phyloP scores from a whole-genome alignment of 345 rosid species.

The Camelina laxa region DNA sequence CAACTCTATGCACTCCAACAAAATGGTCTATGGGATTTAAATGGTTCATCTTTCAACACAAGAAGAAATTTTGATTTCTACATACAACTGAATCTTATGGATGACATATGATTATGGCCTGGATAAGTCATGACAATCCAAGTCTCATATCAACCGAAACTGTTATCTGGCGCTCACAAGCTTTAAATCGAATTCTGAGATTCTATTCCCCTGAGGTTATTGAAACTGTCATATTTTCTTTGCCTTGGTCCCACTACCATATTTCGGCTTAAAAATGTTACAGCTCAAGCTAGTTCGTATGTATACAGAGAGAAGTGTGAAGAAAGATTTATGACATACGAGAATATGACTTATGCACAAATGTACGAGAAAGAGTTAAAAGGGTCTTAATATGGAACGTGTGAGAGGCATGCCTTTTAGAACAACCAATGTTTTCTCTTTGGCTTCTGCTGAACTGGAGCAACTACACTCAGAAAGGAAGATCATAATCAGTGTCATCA shows the following conservation, averaged over 20 bases:
- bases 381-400: not conserved
- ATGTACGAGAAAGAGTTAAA: not conserved
- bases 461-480: conserved; percentile 54
- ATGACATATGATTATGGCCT: not conserved
- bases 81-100: not conserved
- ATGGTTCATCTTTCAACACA: no score
- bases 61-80: no score
- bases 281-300: not conserved
- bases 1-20: no score
- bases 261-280: not conserved
- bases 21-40: no score
- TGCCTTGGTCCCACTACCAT: not conserved
- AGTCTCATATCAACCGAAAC: not conserved
- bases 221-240: not conserved
- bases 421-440: conserved; percentile 97
- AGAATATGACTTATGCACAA: conserved; percentile 26
- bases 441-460: conserved; percentile 66
- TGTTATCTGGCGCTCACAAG: not conserved
- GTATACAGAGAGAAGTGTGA: conserved; percentile 20
- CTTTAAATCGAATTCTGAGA: not conserved
- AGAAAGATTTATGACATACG: not conserved
- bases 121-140: not conserved
- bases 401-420: conserved; percentile 45
- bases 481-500: conserved; percentile 19
- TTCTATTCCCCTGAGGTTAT: not conserved